A percentile compares a stretch with the other conserved stretches of the same genome.
phyloP scores from a whole-genome alignment of 2,329 filamentous ascomycete genomes.

The Fusarium papillatum region DNA sequence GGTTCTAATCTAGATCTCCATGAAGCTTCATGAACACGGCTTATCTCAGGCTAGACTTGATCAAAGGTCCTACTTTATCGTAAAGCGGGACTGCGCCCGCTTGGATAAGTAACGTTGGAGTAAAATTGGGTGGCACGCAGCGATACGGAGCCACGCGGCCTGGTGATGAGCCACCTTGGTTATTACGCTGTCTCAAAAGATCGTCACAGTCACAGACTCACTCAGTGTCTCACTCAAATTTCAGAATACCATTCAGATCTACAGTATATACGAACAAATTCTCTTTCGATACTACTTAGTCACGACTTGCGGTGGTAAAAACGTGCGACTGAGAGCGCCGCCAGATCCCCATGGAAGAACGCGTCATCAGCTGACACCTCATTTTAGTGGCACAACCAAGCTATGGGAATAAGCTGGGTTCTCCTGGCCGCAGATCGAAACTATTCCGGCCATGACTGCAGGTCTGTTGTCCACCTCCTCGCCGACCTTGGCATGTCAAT shows the following conservation, averaged over 20 bases:
- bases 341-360: background rate
- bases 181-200: background rate
- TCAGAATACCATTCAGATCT: background rate
- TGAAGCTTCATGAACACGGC: background rate
- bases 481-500: background rate
- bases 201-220: background rate
- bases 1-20: background rate
- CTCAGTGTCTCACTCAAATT: background rate
- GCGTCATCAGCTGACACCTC: background rate
- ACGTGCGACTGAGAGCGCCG: too few relatives aligned
- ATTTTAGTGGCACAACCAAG: background rate
- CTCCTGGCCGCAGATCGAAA: background rate
- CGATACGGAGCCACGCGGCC: background rate
- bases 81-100: background rate
- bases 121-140: background rate
- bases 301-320: background rate
- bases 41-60: background rate
- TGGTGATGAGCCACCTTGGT: background rate
- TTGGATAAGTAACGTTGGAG: background rate
- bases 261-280: background rate
- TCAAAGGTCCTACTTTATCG: background rate
- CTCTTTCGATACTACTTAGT: background rate
- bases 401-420: background rate
- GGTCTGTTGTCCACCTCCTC: background rate
- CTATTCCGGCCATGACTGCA: background rate